These are phyloP conservation scores for Mycogone perniciosa DNA, from an alignment of 2,329 filamentous ascomycete genomes.

Conservation along the genomic window DNA sequence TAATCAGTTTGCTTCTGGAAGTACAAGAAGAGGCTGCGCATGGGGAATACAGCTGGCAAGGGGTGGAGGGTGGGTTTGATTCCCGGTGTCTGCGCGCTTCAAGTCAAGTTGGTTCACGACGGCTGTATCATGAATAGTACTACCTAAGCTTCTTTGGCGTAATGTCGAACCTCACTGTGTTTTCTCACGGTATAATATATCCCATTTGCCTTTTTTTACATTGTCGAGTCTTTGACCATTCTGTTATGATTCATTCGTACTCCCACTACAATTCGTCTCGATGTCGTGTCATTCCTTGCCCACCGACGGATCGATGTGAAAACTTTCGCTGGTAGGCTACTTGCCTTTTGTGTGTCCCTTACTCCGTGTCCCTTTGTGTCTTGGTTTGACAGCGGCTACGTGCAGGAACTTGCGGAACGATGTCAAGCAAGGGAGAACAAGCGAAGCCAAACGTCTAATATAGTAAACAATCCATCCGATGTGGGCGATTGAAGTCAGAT, in stretches of 20 bases:
- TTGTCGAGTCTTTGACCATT: background rate
- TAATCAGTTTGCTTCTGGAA: background rate
- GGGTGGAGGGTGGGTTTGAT: background rate
- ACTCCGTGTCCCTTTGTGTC: background rate
- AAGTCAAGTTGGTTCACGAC: background rate
- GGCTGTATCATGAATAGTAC: background rate
- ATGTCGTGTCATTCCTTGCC: too few species aligned
- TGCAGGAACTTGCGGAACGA: background rate
- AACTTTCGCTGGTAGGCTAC: background rate
- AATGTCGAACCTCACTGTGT: background rate
- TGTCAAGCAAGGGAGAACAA: too few species aligned
- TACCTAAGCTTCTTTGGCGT: background rate
- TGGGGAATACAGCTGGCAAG: background rate
- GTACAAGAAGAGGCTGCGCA: background rate
- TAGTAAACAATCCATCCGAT: too few species aligned
- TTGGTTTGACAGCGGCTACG: conserved; percentile 11
- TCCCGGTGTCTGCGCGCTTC: too few species aligned
- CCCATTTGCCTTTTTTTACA: background rate
- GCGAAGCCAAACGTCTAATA: too few species aligned
- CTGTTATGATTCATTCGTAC: background rate
- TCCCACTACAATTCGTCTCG: too few species aligned
- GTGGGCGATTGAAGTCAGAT: too few species aligned
- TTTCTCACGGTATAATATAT: conserved; percentile 17
- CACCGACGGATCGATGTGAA: background rate
- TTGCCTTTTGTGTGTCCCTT: background rate